Percentiles rank a stretch among this genome's conserved stretches.
These are phyloP conservation scores for Fusarium sp. DNA, from an alignment of 2,329 filamentous ascomycete species.

Conservation along the genomic window DNA sequence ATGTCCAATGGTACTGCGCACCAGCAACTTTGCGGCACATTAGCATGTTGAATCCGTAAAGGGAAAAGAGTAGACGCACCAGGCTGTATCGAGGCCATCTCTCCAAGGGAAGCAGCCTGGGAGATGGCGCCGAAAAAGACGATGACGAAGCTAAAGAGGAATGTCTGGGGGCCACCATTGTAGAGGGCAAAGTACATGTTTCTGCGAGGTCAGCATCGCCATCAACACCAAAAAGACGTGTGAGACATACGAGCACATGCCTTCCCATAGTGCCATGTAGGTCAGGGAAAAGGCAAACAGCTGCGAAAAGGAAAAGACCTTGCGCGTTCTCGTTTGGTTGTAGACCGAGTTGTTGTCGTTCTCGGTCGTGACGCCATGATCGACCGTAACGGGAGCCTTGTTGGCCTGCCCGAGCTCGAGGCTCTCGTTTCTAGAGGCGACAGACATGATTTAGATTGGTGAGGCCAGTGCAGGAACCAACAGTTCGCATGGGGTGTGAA, in stretches of 20 bases:
- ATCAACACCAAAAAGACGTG: neutral
- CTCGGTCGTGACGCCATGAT: constrained; percentile 18
- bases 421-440: constrained; percentile 9
- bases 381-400: constrained; percentile 29
- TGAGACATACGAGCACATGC: constrained; percentile 38
- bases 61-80: neutral
- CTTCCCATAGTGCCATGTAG: constrained; percentile 42
- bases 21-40: constrained; percentile 10
- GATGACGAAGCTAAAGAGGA: constrained; percentile 41
- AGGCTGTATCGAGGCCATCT: constrained; percentile 43
- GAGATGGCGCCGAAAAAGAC: constrained; percentile 41
- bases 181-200: constrained; percentile 44
- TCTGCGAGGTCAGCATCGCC: constrained; percentile 8
- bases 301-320: constrained; percentile 41
- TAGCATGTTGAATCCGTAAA: neutral
- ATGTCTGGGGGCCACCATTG: constrained; percentile 41
- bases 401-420: constrained; percentile 31
- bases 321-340: constrained; percentile 37
- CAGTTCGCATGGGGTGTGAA: neutral
- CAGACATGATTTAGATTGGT: constrained; percentile 23
- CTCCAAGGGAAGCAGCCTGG: constrained; percentile 39
- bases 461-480: neutral
- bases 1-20: constrained; percentile 42
- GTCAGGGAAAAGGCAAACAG: constrained; percentile 42
- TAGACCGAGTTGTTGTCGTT: constrained; percentile 24